These are phyloP conservation scores for Chrysanthemum seticuspe DNA, from an alignment of 129 eudicot species.

Conservation along the genomic window DNA sequence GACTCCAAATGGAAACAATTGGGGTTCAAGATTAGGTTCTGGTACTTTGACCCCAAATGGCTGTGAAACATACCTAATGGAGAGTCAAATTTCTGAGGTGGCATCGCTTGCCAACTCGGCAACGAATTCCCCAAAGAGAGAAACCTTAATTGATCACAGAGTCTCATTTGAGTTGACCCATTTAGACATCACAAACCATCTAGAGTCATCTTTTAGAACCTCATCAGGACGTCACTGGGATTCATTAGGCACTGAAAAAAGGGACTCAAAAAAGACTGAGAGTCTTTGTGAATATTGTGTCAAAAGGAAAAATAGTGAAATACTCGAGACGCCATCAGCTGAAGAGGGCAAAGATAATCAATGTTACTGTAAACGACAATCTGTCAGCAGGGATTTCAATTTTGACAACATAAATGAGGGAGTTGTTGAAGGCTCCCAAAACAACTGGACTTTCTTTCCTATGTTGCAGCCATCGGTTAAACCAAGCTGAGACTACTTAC, in stretches of 20 bases:
- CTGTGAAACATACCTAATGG: constrained; percentile 45
- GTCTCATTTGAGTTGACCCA: constrained; percentile 76
- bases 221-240: constrained; percentile 26
- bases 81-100: constrained; percentile 65
- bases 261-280: constrained; percentile 19
- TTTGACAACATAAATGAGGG: constrained; percentile 63
- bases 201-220: constrained; percentile 31
- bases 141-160: constrained; percentile 54
- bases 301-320: constrained; percentile 29
- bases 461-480: constrained; percentile 69
- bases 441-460: constrained; percentile 92
- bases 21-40: constrained; percentile 62
- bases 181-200: constrained; percentile 48
- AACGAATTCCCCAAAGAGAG: constrained; percentile 46
- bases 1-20: constrained; percentile 59
- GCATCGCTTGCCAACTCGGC: constrained; percentile 76
- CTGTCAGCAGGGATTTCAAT: constrained; percentile 71
- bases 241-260: constrained; percentile 22
- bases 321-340: constrained; percentile 19
- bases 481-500: constrained; percentile 43
- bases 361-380: constrained; percentile 44
- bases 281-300: constrained; percentile 36
- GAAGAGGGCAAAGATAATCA: constrained; percentile 45
- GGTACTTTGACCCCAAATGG: constrained; percentile 78
- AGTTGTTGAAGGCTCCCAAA: constrained; percentile 40